Conservation (phyloP, 352 stramenopile genomes). For the Pythium plurisporium region DNA sequence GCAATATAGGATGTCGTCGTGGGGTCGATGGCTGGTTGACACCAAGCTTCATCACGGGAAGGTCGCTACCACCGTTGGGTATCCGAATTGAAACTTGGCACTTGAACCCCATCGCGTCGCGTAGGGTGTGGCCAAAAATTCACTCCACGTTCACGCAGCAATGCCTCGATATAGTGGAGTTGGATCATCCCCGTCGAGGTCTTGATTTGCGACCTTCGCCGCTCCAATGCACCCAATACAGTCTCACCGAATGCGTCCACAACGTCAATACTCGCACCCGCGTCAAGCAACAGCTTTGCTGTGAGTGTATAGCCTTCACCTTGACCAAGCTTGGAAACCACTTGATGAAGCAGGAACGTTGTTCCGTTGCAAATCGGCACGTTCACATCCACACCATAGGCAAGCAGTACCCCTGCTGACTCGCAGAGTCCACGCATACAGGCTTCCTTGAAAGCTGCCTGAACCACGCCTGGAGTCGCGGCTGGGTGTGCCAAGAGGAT, state of each 20-base stretch:
- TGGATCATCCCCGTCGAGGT: not conserved
- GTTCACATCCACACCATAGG: slow-evolving; percentile 6
- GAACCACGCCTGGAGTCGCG: not conserved
- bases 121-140: too few species aligned
- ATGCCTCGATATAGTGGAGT: not conserved
- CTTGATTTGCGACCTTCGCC: not conserved
- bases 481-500: not conserved
- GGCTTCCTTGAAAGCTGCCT: slow-evolving; percentile 2
- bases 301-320: not conserved
- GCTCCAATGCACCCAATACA: not conserved
- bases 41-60: too few species aligned
- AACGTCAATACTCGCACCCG: not conserved
- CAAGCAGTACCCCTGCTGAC: not conserved
- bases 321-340: not conserved
- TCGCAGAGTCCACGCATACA: not conserved
- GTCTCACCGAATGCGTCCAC: slow-evolving; percentile 6
- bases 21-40: too few species aligned
- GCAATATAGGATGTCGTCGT: too few species aligned
- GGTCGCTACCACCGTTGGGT: too few species aligned
- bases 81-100: too few species aligned
- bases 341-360: slow-evolving; percentile 9
- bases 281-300: slow-evolving; percentile 6
- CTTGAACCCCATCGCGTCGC: too few species aligned
- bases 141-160: not conserved
- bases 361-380: not conserved